A percentile compares a stretch with the other conserved stretches of the same genome.
phyloP scores from a whole-genome alignment of 1,284 basidiomycete species.

The Leccinum fuscescens region DNA sequence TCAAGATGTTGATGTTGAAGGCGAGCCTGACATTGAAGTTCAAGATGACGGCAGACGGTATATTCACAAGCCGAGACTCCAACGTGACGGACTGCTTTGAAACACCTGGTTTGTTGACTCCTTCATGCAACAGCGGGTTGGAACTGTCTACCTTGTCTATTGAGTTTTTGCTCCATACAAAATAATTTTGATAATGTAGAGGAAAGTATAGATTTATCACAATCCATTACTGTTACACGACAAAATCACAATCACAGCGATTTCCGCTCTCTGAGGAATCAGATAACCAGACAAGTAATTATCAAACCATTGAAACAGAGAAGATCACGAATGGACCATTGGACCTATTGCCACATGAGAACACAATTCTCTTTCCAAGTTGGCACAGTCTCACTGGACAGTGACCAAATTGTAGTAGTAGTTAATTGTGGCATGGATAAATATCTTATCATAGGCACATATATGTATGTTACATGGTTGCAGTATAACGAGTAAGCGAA shows the following conservation, averaged over 20 bases:
- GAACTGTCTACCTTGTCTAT: no score
- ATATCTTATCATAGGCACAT: constrained; percentile 5
- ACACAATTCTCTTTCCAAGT: background rate
- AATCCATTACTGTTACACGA: background rate
- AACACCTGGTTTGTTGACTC: no score
- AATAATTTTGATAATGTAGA: no score
- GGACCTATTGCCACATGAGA: no score
- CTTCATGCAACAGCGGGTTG: no score
- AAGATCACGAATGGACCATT: background rate
- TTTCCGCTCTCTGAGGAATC: background rate
- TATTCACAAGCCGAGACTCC: no score
- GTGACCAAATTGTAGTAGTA: background rate
- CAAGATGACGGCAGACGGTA: constrained; percentile 48
- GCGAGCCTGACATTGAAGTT: constrained; percentile 38
- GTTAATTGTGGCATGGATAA: background rate
- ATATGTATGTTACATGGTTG: constrained; percentile 25
- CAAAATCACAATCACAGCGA: background rate
- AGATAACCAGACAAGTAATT: background rate
- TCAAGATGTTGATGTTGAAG: constrained; percentile 24
- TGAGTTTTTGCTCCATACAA: no score
- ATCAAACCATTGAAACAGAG: background rate
- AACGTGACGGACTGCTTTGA: no score
- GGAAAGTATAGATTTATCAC: no score
- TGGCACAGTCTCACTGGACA: constrained; percentile 1
- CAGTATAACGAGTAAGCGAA: constrained; percentile 13